Percentiles rank a stretch among this genome's conserved stretches.
Evolutionary conservation across 129 eudicot genomes (phyloP).

Genomic region (Flaveria robusta): DNA sequence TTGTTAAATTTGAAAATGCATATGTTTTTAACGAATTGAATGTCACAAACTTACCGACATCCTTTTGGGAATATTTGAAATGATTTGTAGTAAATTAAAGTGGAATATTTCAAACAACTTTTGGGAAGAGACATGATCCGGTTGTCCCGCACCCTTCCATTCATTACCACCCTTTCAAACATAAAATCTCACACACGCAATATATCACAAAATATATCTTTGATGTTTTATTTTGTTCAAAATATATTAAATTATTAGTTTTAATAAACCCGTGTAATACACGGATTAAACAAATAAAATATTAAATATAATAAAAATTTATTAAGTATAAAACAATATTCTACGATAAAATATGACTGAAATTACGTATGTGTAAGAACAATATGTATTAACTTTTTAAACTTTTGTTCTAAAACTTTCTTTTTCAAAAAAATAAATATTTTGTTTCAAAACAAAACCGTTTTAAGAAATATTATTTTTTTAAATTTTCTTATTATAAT

Average conservation of each 20-base stretch:
- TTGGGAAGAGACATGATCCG: conserved; percentile 46
- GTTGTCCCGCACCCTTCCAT: conserved; percentile 40
- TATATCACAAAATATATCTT: not conserved
- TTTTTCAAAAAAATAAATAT: no score
- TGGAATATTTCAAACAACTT: conserved; percentile 27
- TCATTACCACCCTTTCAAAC: conserved; percentile 32
- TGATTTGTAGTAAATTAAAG: not conserved
- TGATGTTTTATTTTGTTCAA: not conserved
- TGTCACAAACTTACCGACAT: conserved; percentile 30
- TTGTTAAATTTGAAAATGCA: not conserved
- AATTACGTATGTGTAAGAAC: no score
- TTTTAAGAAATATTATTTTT: no score
- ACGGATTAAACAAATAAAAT: no score
- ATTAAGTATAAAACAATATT: no score
- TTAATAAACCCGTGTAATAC: no score
- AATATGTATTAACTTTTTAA: no score
- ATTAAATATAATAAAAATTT: no score
- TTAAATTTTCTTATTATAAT: no score
- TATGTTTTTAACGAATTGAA: not conserved
- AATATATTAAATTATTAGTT: not conserved
- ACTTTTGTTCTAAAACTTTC: no score
- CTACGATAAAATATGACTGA: no score
- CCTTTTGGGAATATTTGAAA: not conserved
- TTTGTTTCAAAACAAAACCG: no score
- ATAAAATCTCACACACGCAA: conserved; percentile 23